Conservation (phyloP, 2,329 filamentous ascomycete species). For the Septoria linicola region DNA sequence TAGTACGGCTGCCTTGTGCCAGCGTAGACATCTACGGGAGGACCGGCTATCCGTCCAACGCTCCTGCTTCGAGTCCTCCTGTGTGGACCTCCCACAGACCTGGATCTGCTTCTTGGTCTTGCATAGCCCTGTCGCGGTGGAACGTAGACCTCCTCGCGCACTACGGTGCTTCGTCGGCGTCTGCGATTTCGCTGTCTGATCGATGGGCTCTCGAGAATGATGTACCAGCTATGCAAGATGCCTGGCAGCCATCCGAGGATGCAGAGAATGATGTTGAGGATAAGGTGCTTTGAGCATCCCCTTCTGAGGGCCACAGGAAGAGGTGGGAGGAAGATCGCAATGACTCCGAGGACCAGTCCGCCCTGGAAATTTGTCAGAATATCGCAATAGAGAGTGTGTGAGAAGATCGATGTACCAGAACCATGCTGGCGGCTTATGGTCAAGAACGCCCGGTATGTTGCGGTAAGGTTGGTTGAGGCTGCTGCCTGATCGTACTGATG, state of each 20-base stretch:
- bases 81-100: neutral
- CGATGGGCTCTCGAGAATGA: constrained; percentile 22
- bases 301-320: constrained; percentile 87
- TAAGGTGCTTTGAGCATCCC: constrained; percentile 76
- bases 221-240: constrained; percentile 22
- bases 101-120: constrained; percentile 4
- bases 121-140: constrained; percentile 6
- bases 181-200: constrained; percentile 17
- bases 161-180: constrained; percentile 9
- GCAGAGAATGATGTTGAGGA: constrained; percentile 83
- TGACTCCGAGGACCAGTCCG: constrained; percentile 23
- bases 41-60: constrained; percentile 11
- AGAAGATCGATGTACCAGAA: constrained; percentile 11
- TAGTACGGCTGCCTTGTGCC: constrained; percentile 21
- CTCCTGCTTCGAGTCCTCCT: constrained; percentile 15
- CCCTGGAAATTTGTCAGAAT: too few species aligned
- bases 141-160: constrained; percentile 13
- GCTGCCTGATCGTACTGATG: constrained; percentile 5
- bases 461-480: neutral
- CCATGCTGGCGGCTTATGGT: constrained; percentile 11
- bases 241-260: constrained; percentile 60
- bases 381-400: too few species aligned
- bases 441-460: neutral
- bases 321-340: constrained; percentile 61
- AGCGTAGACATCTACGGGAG: constrained; percentile 10